Evolutionary conservation across 1,139 yeast genomes (phyloP).

Genomic region (Pichia sp.): DNA sequence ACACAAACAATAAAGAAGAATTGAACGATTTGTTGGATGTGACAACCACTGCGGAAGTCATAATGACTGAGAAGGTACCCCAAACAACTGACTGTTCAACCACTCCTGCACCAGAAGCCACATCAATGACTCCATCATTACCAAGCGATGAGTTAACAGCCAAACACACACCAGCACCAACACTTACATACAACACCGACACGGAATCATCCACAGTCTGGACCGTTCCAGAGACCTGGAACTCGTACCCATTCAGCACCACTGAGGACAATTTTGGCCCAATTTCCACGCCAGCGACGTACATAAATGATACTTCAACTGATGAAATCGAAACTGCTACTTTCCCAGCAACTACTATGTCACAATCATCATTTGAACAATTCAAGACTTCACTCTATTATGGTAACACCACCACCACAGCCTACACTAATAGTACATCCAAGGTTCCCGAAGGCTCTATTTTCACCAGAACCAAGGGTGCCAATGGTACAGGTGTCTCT

Average conservation of each 20-base stretch:
- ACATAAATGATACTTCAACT: neutral
- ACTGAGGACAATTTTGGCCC: constrained; percentile 3
- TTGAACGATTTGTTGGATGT: too few relatives aligned
- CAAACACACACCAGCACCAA: neutral
- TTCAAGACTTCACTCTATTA: constrained; percentile 1
- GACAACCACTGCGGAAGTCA: too few relatives aligned
- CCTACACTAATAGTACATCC: neutral
- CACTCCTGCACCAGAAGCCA: too few relatives aligned
- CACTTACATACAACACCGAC: neutral
- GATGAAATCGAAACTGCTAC: neutral
- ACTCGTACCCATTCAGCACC: constrained; percentile 8
- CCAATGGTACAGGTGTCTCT: constrained; percentile 1
- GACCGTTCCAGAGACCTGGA: constrained; percentile 9
- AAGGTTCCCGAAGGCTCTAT: constrained; percentile 2
- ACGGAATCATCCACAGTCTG: neutral
- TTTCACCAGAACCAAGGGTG: constrained; percentile 3
- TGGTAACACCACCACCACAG: constrained; percentile 1
- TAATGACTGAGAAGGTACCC: too few relatives aligned
- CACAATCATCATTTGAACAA: neutral
- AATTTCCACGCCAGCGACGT: neutral
- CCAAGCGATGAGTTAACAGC: too few relatives aligned
- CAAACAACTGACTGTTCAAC: too few relatives aligned
- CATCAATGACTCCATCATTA: too few relatives aligned
- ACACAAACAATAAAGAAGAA: too few relatives aligned
- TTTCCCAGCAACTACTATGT: neutral